These are phyloP conservation scores for Russula emetica DNA, from an alignment of 768 basidiomycete species.

Conservation along the genomic window DNA sequence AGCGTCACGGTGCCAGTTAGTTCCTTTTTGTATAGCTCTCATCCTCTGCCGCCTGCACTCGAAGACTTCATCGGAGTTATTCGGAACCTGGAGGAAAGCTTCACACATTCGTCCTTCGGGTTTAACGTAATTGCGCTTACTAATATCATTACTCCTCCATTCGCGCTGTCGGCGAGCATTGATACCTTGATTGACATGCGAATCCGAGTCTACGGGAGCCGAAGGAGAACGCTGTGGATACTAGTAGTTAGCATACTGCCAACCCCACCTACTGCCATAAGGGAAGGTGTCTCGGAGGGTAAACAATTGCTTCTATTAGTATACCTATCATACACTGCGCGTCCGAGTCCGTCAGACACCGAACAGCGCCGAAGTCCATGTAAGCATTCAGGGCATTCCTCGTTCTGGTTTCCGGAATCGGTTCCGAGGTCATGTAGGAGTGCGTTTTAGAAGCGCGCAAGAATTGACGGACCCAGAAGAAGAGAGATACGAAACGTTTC, in stretches of 20 bases:
- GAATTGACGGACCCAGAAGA: too few relatives aligned
- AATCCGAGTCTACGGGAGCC: background rate
- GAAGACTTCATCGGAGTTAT: background rate
- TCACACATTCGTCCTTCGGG: background rate
- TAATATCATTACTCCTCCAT: background rate
- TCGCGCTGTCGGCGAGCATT: background rate
- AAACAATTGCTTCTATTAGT: too few relatives aligned
- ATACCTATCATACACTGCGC: too few relatives aligned
- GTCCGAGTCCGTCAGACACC: too few relatives aligned
- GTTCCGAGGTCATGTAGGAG: background rate
- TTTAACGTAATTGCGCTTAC: background rate
- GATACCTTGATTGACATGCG: background rate
- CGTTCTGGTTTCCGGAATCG: background rate
- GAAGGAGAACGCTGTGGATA: background rate
- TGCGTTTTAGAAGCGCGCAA: background rate
- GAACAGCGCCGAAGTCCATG: background rate
- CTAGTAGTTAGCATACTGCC: too few relatives aligned
- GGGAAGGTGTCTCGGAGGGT: too few relatives aligned
- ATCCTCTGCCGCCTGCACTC: background rate
- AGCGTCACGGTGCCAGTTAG: background rate
- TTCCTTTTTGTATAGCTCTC: background rate
- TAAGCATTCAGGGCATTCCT: background rate
- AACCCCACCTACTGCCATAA: too few relatives aligned
- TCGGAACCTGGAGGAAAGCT: background rate
- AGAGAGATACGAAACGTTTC: background rate